A percentile compares a stretch with the other conserved stretches of the same genome.
phyloP scores from a whole-genome alignment of 2,329 filamentous ascomycete species.

The Diaporthe vexans region DNA sequence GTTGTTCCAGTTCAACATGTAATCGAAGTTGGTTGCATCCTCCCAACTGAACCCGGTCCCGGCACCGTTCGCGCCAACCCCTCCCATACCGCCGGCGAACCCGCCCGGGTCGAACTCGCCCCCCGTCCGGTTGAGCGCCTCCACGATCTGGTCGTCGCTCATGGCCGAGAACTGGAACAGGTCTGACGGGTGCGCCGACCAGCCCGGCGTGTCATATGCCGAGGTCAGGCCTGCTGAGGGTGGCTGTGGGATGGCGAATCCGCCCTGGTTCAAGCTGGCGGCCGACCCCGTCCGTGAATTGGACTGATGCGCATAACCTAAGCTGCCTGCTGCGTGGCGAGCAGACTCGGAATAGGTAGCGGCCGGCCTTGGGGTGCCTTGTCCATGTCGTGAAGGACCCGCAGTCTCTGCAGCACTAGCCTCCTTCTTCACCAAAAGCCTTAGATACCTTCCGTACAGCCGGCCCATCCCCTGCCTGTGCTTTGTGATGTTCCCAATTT shows the following conservation, averaged over 20 bases:
- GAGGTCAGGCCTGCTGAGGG: constrained; percentile 42
- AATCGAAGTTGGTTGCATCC: constrained; percentile 70
- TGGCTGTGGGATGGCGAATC: constrained; percentile 42
- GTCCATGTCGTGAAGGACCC: constrained; percentile 31
- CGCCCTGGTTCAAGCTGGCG: constrained; percentile 29
- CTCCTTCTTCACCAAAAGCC: constrained; percentile 59
- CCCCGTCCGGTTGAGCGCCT: constrained; percentile 74
- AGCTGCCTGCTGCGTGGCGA: constrained; percentile 29
- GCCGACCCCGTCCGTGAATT: not conserved
- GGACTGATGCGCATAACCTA: constrained; percentile 14
- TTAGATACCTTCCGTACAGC: constrained; percentile 62
- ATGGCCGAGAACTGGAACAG: constrained; percentile 76
- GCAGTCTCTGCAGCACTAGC: constrained; percentile 43
- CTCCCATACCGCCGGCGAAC: constrained; percentile 62
- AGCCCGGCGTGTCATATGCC: constrained; percentile 46
- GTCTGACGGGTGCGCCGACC: constrained; percentile 58
- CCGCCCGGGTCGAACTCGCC: constrained; percentile 67
- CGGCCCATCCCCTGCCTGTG: constrained; percentile 77
- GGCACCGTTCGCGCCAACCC: constrained; percentile 64
- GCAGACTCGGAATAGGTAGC: constrained; percentile 8
- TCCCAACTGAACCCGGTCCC: constrained; percentile 71
- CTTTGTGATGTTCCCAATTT: constrained; percentile 74
- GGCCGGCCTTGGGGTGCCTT: constrained; percentile 32
- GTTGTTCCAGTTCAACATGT: constrained; percentile 64
- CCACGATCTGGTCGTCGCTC: constrained; percentile 78